Conservation (phyloP, 305 asterid species). For the Fraxinus sp. region DNA sequence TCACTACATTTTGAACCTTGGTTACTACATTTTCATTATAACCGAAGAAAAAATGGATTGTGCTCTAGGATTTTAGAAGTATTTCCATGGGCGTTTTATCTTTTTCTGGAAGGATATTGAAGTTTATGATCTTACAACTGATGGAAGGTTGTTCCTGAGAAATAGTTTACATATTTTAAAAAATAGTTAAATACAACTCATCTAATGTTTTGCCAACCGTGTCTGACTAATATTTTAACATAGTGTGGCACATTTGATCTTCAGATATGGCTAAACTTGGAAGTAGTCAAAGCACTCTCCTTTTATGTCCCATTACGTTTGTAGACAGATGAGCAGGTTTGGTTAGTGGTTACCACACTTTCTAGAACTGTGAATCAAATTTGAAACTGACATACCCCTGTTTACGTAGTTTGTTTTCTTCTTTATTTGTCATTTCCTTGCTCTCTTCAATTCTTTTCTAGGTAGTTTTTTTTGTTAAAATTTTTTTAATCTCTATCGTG, state of each 20-base stretch:
- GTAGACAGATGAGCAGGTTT: not conserved
- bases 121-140: not conserved
- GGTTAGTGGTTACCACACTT: not conserved
- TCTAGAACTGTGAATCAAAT: conserved; percentile 5
- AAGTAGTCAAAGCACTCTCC: not conserved
- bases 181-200: not conserved
- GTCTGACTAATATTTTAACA: not conserved
- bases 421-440: not conserved
- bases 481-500: not conserved
- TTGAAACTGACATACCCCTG: conserved; percentile 11
- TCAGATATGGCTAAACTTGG: not conserved
- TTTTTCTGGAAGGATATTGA: not conserved
- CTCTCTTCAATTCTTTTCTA: not conserved
- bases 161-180: not conserved
- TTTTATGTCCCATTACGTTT: not conserved
- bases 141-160: not conserved
- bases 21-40: not conserved
- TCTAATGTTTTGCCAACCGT: not conserved
- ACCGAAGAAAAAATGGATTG: not conserved
- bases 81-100: not conserved
- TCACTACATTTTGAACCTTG: not conserved
- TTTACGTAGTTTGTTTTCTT: not conserved
- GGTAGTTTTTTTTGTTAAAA: not conserved
- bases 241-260: not conserved
- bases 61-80: not conserved